phyloP scores from a whole-genome alignment of 495 filamentous ascomycete genomes.

The Niebla homalea region DNA sequence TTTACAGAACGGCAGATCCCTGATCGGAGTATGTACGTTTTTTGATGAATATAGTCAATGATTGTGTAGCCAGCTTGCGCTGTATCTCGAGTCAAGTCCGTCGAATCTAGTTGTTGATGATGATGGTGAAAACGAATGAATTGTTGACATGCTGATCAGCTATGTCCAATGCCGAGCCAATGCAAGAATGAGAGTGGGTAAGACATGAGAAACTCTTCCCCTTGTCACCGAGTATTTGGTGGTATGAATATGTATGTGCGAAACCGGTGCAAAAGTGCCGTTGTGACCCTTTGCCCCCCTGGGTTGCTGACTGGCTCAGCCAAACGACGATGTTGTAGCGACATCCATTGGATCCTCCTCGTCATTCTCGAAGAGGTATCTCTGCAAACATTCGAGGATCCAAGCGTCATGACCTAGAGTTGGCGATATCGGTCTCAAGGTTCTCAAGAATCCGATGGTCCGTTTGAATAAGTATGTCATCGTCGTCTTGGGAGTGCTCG shows the following conservation, averaged over 20 bases:
- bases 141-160: background rate
- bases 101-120: too few species aligned
- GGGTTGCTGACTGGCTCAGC: background rate
- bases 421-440: constrained; percentile 49
- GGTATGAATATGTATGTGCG: background rate
- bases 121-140: too few species aligned
- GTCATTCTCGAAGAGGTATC: constrained; percentile 16
- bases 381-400: constrained; percentile 36
- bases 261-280: background rate
- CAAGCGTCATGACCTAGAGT: constrained; percentile 51
- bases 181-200: background rate
- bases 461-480: constrained; percentile 30
- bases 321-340: background rate
- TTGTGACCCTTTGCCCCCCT: background rate
- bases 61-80: constrained; percentile 4
- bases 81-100: background rate
- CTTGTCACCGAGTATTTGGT: too few species aligned
- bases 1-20: background rate
- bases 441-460: constrained; percentile 58
- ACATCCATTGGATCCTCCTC: background rate
- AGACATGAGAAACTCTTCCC: too few species aligned
- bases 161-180: background rate
- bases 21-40: background rate
- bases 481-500: constrained; percentile 1
- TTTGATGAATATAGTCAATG: background rate